Evolutionary conservation across 176 grass and related monocot genomes (phyloP), one percentile per base, ranked within the genome.

Genomic region (Eleusine coracana): DNA sequence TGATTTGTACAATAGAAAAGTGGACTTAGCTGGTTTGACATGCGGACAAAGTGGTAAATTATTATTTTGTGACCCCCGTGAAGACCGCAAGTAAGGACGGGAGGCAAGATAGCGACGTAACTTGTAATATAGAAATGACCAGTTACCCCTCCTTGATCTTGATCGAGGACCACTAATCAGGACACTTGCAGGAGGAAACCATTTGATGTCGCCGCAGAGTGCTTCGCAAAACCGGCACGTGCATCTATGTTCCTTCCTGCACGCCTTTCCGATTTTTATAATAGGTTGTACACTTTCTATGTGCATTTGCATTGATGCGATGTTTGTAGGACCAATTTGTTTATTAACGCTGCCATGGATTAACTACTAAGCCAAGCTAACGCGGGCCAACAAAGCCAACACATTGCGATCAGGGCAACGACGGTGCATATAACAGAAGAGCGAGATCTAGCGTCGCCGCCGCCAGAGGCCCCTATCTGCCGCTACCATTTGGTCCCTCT

Each of bases 81-180:
- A 54, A 27, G 70, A 45, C 56, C 36, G 82, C 54, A 37, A 45
- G 6, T 46, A 64, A 71, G 13, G 9, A 54, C 71, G 13, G 63
- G 37, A 5, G 77, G 85, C 1, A 79, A 63, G 60, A 63, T 14
- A 29, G 55, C 66, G 78, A 89, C 77, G 83, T 49, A 62, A 38
- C 87, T 85, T 64, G 2, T 18, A 20, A 0, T 9, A 5, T 5
- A 31, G 7, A 66, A 52, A 5, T 80, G 56, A 76, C 82, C 2
- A 0, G 44, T 18, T 89, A 45, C 76, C 87, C 76, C 76, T 75
- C 0, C 10, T 11, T 3, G 8, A 49, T 60, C 10, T 11, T 3
- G 8, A 49, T 60, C 49, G 61, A 75, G 77, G 62, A 44, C 82
- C 64, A 81, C 42, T 46, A 56, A 70, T 64, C 51, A 61, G 20